Conservation (phyloP, 306 rosid genomes). For the Psophocarpus tetragonolobus region DNA sequence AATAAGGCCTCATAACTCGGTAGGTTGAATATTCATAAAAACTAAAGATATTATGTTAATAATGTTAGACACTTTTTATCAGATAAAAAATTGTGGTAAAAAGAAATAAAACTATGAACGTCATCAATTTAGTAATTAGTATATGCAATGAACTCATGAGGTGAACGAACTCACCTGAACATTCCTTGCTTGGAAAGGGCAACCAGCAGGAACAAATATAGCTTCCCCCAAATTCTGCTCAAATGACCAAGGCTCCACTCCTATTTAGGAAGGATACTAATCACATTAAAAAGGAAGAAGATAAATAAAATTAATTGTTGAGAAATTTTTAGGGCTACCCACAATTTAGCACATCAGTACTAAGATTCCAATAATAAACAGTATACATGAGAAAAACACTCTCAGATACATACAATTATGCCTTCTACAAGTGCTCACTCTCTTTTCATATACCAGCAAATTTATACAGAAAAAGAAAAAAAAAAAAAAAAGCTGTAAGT, state of each 20-base stretch:
- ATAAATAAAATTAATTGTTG: not conserved
- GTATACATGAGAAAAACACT: not conserved
- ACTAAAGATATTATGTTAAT: not conserved
- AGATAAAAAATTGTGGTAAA: slow-evolving; percentile 1
- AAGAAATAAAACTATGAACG: not conserved
- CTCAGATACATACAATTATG: slow-evolving; percentile 5
- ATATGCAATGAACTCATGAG: slow-evolving; percentile 18
- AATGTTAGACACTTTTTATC: slow-evolving; percentile 16
- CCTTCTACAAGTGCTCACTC: not conserved
- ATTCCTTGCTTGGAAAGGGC: slow-evolving; percentile 94
- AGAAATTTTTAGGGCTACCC: slow-evolving; percentile 13
- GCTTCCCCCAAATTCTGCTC: slow-evolving; percentile 90
- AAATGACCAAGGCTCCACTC: slow-evolving; percentile 96
- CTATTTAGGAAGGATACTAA: slow-evolving; percentile 51
- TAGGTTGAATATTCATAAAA: slow-evolving; percentile 14
- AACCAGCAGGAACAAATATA: slow-evolving; percentile 91
- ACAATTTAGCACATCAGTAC: slow-evolving; percentile 14
- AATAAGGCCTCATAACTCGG: not conserved
- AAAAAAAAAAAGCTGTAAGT: not conserved
- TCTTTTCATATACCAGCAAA: not conserved
- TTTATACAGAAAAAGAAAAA: not conserved
- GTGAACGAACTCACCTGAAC: slow-evolving; percentile 62
- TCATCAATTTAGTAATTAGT: not conserved
- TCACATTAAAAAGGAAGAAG: slow-evolving; percentile 18
- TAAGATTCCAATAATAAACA: slow-evolving; percentile 10